Conservation (phyloP, 495 filamentous ascomycete genomes). For the Paragyromitra xinjiangensis region DNA sequence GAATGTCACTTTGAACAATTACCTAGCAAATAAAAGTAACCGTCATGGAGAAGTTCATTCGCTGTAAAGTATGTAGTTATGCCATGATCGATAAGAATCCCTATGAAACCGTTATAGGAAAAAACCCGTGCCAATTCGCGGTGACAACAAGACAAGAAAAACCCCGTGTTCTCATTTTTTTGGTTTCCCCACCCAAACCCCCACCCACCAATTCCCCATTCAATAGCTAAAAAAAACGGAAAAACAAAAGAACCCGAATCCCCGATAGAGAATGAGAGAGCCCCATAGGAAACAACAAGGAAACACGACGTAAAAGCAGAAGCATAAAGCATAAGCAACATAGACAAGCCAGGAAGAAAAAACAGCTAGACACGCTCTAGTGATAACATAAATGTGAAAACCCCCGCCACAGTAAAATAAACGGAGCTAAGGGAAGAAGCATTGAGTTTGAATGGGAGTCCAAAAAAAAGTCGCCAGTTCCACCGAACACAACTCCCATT, state of each 20-base stretch:
- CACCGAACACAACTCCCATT: conserved; percentile 24
- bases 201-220: conserved; percentile 47
- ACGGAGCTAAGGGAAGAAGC: conserved; percentile 36
- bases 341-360: conserved; percentile 41
- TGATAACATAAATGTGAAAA: conserved; percentile 44
- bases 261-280: conserved; percentile 56
- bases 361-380: conserved; percentile 56
- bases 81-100: conserved; percentile 49
- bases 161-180: conserved; percentile 58
- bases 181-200: conserved; percentile 51
- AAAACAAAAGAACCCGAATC: conserved; percentile 52
- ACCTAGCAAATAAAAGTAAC: conserved; percentile 19
- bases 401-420: conserved; percentile 26
- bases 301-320: conserved; percentile 24
- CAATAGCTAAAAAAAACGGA: conserved; percentile 55
- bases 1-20: conserved; percentile 1
- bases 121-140: conserved; percentile 43
- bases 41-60: conserved; percentile 21
- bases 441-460: conserved; percentile 38
- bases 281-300: conserved; percentile 55
- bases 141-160: conserved; percentile 47
- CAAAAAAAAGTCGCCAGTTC: conserved; percentile 25
- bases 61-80: conserved; percentile 48
- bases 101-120: conserved; percentile 50
- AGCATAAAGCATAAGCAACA: conserved; percentile 35